Evolutionary conservation across 805 yeast species (phyloP).

Genomic region (Hanseniaspora opuntiae): DNA sequence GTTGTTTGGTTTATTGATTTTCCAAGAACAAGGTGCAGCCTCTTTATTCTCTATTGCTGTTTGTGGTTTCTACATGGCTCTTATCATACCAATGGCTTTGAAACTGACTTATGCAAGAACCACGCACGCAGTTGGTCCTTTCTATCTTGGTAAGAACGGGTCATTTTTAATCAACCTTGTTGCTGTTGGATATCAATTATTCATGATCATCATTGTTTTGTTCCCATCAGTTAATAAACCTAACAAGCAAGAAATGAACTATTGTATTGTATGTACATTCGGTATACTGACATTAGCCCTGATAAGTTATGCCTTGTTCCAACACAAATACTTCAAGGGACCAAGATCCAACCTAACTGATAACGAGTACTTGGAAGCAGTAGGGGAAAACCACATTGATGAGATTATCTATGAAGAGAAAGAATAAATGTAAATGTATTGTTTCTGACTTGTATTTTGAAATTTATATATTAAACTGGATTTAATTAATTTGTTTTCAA

Average conservation of each 20-base stretch:
- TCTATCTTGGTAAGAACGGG: conserved; percentile 39
- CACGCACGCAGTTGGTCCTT: conserved; percentile 48
- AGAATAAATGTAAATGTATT: neutral
- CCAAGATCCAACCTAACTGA: conserved; percentile 29
- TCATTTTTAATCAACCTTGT: conserved; percentile 34
- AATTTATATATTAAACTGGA: neutral
- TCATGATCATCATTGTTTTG: conserved; percentile 42
- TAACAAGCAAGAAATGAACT: conserved; percentile 45
- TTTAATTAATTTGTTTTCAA: neutral
- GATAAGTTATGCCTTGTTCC: conserved; percentile 37
- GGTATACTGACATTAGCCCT: conserved; percentile 43
- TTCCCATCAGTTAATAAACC: conserved; percentile 38
- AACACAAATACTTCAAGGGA: conserved; percentile 41
- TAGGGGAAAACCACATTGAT: conserved; percentile 15
- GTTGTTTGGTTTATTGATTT: conserved; percentile 41
- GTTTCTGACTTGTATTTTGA: neutral
- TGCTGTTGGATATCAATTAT: conserved; percentile 36
- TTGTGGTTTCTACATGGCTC: conserved; percentile 49
- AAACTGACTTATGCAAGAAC: conserved; percentile 36
- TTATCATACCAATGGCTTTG: conserved; percentile 48
- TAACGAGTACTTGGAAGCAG: conserved; percentile 20
- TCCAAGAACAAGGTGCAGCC: conserved; percentile 45
- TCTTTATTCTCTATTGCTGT: conserved; percentile 57
- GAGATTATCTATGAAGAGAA: conserved; percentile 7
- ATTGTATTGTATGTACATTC: conserved; percentile 47